These are phyloP conservation scores for Globisporangium polare DNA, from an alignment of 352 stramenopile species.

Conservation along the genomic window DNA sequence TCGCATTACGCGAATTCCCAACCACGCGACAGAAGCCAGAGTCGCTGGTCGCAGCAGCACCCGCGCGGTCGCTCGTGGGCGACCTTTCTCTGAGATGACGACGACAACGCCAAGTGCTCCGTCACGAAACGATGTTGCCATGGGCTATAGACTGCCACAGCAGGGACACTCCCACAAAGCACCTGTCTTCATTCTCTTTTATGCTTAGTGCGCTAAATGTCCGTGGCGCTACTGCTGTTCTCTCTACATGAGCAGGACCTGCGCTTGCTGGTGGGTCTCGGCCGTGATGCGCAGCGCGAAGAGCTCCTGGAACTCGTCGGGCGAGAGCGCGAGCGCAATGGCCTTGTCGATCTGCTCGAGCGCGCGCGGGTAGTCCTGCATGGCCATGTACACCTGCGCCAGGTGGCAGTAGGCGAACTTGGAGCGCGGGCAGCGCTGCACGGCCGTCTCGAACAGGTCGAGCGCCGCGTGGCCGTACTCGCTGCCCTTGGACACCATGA, in stretches of 20 bases:
- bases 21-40: neutral
- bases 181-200: too few species aligned
- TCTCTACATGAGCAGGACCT: slow-evolving; percentile 55
- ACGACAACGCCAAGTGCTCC: too few species aligned
- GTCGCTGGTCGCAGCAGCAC: slow-evolving; percentile 4
- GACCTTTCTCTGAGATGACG: too few species aligned
- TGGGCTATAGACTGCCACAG: too few species aligned
- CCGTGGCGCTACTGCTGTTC: too few species aligned
- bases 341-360: slow-evolving; percentile 82
- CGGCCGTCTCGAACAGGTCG: slow-evolving; percentile 69
- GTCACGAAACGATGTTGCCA: too few species aligned
- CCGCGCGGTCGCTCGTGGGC: slow-evolving; percentile 5
- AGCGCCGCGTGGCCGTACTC: slow-evolving; percentile 71
- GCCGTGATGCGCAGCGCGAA: slow-evolving; percentile 77
- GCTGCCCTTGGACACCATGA: slow-evolving; percentile 71
- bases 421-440: slow-evolving; percentile 72
- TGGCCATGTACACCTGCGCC: slow-evolving; percentile 83
- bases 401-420: slow-evolving; percentile 84
- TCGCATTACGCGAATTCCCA: neutral
- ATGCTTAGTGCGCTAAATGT: too few species aligned
- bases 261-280: slow-evolving; percentile 69
- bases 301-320: slow-evolving; percentile 74
- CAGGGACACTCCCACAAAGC: too few species aligned
- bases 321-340: slow-evolving; percentile 66
- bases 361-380: slow-evolving; percentile 75